Base-by-base conservation (phyloP, 2,329 filamentous ascomycete genomes). In the Aspergillus sp. region DNA sequence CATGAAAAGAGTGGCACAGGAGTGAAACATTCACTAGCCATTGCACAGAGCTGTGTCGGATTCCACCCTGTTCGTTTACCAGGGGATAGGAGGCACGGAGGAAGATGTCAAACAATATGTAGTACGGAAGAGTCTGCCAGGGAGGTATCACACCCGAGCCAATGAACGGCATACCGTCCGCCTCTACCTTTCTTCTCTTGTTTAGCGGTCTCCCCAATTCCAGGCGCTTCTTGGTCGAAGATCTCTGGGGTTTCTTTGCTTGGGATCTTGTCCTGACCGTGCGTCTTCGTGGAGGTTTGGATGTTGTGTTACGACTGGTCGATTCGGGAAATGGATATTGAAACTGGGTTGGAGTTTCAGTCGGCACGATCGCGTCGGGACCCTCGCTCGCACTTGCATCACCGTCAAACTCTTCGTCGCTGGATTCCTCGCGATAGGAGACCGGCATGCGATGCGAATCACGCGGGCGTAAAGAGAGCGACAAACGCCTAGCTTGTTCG, bases 51-150 rank as follows among this genome's bases (percentile, higher is more conserved):
- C 56, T 55, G 14, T 60, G 56, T 32, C 65, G 61, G 11, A 45
- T 55, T 4, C 51, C 54, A 13, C 55, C 55, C n/a, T 57, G 60
- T 45, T 67, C 62, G 60, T 78, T 61, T 14, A 79, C 76, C 14
- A 87, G 72, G 3, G 84, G 82, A 46, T 78, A 58, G 2, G 86
- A 83, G 10, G 88, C 85, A 66, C 83, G 84, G 44, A 81, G 73
- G 64, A 95, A 90, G 36, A 94, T 83, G 50, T 84, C 79, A 20
- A 84, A 73, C 58, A 91, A 83, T 14, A 90, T 79, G 43, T 85
- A 79, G 60, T 90, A 89, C 1, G 87, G 84, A 19, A 90, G 76
- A 19, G 76, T 78, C 52, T 78, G 74, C 82, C 82, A 88, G 36
- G 79, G 71, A 13, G 81, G 81, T 45, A 82, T 79, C 4, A 71